Base-by-base conservation (phyloP, 2,329 filamentous ascomycete genomes). In the Alternaria burnsii region DNA sequence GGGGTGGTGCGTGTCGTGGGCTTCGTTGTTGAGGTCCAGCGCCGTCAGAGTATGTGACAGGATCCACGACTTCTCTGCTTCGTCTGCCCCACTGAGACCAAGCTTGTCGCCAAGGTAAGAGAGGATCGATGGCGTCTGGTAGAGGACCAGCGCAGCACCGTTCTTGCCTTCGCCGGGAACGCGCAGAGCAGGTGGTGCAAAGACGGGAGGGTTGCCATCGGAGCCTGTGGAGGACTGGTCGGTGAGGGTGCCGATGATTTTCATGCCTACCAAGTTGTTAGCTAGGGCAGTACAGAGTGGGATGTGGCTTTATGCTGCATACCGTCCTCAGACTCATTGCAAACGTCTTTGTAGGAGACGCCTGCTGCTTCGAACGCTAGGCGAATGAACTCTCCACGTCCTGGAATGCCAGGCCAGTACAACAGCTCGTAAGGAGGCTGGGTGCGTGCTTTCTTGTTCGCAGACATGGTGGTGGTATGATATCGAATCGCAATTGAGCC, bases 1-100 rank as follows among this genome's bases (percentile, higher is more conserved):
- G 1, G 91, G 91, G 71, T 94, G 91, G 74, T 94, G 91, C 26
- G 87, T 88, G 69, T 94, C 90, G 73, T 94, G 91, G 1, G 87
- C 76, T 79, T 94, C 91, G 66, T 89, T 88, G 70, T 86, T 86
- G 47, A 94, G 77, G 69, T 94, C 91, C 18, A 94, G 78, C 1
- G 90, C 88, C 3, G 91, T 93, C 59, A 93, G 78, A 0, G 85
- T 82, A 28, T 93, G 83, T 48, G 82, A 83, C 59, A 91, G 88
- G 62, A 92, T 81, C 56, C 85, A 83, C 63, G 85, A 89, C 46
- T 85, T 76, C 4, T 81, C 86, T 3, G 72, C 68, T 52, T 82
- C 81, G 54, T 82, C 83, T 2, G 82, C 79, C 3, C 83, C 82
- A 0, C 82, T 84, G 1, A 93, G 82, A 0, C 85, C 86, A 0